Evolutionary conservation across 164 flowering plant species (phyloP).

Genomic region (Vitis labrusca): DNA sequence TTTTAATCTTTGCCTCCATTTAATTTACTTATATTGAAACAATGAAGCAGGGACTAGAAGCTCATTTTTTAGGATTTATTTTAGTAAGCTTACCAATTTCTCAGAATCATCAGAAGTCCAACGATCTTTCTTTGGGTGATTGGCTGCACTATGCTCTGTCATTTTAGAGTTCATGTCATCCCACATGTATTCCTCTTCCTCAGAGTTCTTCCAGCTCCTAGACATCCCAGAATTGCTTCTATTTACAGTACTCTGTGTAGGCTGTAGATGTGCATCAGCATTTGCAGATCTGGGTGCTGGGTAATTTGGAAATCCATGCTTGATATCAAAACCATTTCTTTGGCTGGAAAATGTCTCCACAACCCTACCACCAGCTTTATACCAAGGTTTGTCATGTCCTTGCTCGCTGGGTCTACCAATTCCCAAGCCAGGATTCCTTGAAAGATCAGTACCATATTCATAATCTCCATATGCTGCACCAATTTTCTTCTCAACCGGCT

Average conservation of each 20-base stretch:
- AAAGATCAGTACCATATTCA: conserved; percentile 51
- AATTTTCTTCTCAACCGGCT: conserved; percentile 45
- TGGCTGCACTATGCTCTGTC: conserved; percentile 38
- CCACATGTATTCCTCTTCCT: conserved; percentile 94
- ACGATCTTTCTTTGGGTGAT: conserved; percentile 40
- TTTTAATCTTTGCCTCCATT: too few species aligned
- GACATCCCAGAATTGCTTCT: conserved; percentile 37
- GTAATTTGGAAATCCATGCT: conserved; percentile 39
- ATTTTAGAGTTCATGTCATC: conserved; percentile 63
- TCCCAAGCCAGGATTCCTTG: conserved; percentile 42
- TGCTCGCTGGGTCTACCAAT: conserved; percentile 38
- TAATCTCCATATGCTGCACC: conserved; percentile 43
- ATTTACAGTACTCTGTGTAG: conserved; percentile 19
- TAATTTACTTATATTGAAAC: neutral
- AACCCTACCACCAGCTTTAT: conserved; percentile 35
- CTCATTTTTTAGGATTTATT: neutral
- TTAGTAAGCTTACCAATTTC: conserved; percentile 40
- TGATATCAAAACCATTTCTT: conserved; percentile 48
- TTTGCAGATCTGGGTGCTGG: conserved; percentile 30
- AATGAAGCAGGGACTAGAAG: neutral
- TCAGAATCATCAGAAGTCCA: conserved; percentile 52
- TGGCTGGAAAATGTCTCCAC: conserved; percentile 40
- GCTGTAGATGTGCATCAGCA: conserved; percentile 28
- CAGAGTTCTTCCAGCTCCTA: conserved; percentile 84
- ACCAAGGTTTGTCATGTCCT: conserved; percentile 46